Percentiles rank a stretch among this genome's conserved stretches.
phyloP scores from a whole-genome alignment of 805 yeast species.

The Lipomyces oligophaga region DNA sequence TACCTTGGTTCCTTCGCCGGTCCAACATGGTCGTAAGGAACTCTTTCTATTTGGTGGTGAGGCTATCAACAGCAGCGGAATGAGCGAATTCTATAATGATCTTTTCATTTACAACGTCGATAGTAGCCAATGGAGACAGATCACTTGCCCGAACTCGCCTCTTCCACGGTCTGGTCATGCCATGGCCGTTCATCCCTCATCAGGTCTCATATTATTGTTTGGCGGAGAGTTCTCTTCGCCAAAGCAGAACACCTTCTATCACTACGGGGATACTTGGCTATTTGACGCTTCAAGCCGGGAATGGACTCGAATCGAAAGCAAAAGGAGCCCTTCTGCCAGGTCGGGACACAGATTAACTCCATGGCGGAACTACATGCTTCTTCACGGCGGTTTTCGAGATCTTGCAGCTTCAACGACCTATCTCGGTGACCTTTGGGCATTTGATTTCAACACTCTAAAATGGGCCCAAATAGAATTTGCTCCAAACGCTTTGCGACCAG shows the following conservation, averaged over 20 bases:
- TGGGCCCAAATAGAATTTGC: constrained; percentile 92
- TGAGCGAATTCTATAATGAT: constrained; percentile 76
- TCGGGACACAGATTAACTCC: constrained; percentile 88
- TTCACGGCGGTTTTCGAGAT: constrained; percentile 93
- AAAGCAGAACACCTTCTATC: constrained; percentile 91
- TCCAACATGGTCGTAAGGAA: constrained; percentile 65
- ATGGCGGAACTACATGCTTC: constrained; percentile 85
- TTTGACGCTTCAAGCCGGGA: constrained; percentile 78
- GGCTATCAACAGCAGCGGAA: constrained; percentile 45
- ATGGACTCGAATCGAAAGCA: constrained; percentile 81
- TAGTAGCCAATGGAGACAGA: constrained; percentile 73
- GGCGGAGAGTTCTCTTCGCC: constrained; percentile 98
- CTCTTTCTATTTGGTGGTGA: constrained; percentile 90
- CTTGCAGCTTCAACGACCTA: constrained; percentile 80
- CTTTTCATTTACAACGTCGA: constrained; percentile 68
- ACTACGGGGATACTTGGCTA: constrained; percentile 94
- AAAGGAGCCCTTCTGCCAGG: constrained; percentile 69
- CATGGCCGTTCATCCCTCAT: constrained; percentile 83
- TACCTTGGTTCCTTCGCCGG: constrained; percentile 69
- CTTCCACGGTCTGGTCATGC: constrained; percentile 92
- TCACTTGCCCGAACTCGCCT: constrained; percentile 80
- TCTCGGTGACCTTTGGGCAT: constrained; percentile 83
- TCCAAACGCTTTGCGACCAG: constrained; percentile 73
- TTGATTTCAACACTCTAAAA: constrained; percentile 81
- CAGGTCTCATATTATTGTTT: constrained; percentile 74